Conservation (phyloP, 2,329 filamentous ascomycete genomes). For the Phaeophleospora eucalypticola region DNA sequence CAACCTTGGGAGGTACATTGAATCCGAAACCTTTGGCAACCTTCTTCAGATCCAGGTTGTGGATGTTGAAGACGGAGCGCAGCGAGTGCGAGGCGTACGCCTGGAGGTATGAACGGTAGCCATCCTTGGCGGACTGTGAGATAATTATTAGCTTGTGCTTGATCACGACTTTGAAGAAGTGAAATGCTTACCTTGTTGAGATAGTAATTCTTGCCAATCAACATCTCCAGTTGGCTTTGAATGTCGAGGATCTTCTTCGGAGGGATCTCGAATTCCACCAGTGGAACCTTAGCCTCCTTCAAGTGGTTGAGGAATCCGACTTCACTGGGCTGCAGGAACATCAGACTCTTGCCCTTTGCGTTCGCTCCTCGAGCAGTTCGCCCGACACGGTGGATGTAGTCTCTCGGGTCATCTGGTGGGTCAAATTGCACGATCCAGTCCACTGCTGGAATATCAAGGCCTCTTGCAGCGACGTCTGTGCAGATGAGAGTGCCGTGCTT, state of each 20-base stretch:
- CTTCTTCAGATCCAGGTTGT: conserved; percentile 77
- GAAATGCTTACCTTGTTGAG: conserved; percentile 67
- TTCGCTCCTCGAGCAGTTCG: conserved; percentile 84
- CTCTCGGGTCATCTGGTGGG: conserved; percentile 55
- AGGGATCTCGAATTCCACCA: conserved; percentile 95
- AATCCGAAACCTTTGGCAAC: conserved; percentile 84
- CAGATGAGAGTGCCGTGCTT: conserved; percentile 85
- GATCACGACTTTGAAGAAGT: background rate
- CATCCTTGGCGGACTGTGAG: conserved; percentile 60
- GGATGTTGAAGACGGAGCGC: conserved; percentile 77
- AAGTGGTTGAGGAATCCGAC: conserved; percentile 88
- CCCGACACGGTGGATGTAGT: conserved; percentile 94
- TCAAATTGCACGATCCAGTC: conserved; percentile 98
- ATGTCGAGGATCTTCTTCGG: conserved; percentile 83
- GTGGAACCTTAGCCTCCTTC: conserved; percentile 84
- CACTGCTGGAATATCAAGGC: conserved; percentile 90
- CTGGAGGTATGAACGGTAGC: conserved; percentile 87
- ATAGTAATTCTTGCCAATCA: conserved; percentile 95
- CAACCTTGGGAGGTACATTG: conserved; percentile 68
- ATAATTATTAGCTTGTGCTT: conserved; percentile 7
- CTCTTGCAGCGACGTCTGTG: conserved; percentile 92
- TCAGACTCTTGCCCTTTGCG: conserved; percentile 78
- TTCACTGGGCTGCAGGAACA: conserved; percentile 91
- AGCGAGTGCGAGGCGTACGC: conserved; percentile 86
- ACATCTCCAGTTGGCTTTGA: conserved; percentile 77